A percentile compares a stretch with the other conserved stretches of the same genome.
Conservation (phyloP, 768 basidiomycete genomes). For the Rhizopogon sp. region DNA sequence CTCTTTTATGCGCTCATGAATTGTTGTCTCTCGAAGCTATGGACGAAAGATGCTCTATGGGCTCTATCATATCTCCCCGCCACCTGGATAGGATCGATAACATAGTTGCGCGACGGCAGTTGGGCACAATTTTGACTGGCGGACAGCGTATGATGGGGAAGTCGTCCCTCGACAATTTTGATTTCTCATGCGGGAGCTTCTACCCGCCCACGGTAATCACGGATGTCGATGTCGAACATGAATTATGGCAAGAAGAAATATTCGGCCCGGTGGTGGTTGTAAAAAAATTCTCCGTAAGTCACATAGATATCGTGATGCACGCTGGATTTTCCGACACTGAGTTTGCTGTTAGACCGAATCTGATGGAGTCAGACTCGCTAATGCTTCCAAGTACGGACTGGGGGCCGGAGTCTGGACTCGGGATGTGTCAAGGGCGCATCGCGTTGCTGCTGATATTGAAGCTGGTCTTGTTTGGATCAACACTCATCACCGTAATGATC, state of each 20-base stretch:
- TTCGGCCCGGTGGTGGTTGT: conserved; percentile 84
- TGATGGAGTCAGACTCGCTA: conserved; percentile 67
- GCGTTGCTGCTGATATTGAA: conserved; percentile 63
- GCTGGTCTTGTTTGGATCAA: conserved; percentile 85
- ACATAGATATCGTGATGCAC: conserved; percentile 11
- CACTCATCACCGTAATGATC: conserved; percentile 86
- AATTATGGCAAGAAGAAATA: conserved; percentile 78
- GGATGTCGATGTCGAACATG: conserved; percentile 50
- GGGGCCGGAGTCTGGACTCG: conserved; percentile 81
- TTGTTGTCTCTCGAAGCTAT: conserved; percentile 39
- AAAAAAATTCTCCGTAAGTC: conserved; percentile 44
- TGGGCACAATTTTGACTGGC: conserved; percentile 52
- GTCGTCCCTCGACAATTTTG: conserved; percentile 65
- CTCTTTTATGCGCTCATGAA: background rate
- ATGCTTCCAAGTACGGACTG: conserved; percentile 73
- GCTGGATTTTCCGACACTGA: background rate
- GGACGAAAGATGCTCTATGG: conserved; percentile 72
- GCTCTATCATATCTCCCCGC: conserved; percentile 64
- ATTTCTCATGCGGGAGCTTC: conserved; percentile 69
- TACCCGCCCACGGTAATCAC: conserved; percentile 76
- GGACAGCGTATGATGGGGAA: conserved; percentile 59
- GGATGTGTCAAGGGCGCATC: conserved; percentile 70
- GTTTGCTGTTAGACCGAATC: conserved; percentile 41
- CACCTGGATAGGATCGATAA: conserved; percentile 63
- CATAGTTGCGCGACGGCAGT: conserved; percentile 44